A percentile compares a stretch with the other conserved stretches of the same genome.
phyloP scores from a whole-genome alignment of 345 rosid genomes.

The Hevea brasiliensis region DNA sequence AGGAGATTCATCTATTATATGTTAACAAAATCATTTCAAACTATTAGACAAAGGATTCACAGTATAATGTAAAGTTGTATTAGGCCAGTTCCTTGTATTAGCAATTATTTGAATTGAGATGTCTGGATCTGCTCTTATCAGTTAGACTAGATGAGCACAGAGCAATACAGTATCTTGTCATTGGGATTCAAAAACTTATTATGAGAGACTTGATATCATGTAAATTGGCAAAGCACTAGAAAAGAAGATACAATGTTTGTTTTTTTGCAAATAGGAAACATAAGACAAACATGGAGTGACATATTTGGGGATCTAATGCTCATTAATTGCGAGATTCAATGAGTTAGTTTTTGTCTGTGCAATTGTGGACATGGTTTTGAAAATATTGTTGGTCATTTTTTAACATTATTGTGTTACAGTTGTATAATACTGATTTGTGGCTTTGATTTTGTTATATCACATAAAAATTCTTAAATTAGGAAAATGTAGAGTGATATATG shows the following conservation, averaged over 20 bases:
- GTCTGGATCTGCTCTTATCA: neutral
- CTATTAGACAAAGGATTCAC: neutral
- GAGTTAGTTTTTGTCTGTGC: neutral
- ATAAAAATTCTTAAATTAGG: no score
- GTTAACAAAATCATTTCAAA: neutral
- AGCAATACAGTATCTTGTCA: no score
- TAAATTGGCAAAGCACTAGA: no score
- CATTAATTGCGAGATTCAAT: no score
- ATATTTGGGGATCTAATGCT: no score
- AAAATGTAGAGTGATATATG: neutral
- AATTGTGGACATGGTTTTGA: neutral
- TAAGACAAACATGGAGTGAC: no score
- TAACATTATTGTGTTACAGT: neutral
- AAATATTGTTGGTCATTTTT: neutral
- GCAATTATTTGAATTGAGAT: neutral
- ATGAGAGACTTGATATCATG: no score
- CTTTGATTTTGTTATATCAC: neutral
- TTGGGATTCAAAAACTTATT: no score
- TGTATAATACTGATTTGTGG: neutral
- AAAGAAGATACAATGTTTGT: no score
- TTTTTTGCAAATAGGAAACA: no score
- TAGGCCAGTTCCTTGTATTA: neutral
- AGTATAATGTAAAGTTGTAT: neutral
- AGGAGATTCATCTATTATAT: neutral
- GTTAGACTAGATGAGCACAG: no score